These are phyloP conservation scores for Aspergillus uvarum DNA, from an alignment of 2,329 filamentous ascomycete genomes.

Conservation along the genomic window DNA sequence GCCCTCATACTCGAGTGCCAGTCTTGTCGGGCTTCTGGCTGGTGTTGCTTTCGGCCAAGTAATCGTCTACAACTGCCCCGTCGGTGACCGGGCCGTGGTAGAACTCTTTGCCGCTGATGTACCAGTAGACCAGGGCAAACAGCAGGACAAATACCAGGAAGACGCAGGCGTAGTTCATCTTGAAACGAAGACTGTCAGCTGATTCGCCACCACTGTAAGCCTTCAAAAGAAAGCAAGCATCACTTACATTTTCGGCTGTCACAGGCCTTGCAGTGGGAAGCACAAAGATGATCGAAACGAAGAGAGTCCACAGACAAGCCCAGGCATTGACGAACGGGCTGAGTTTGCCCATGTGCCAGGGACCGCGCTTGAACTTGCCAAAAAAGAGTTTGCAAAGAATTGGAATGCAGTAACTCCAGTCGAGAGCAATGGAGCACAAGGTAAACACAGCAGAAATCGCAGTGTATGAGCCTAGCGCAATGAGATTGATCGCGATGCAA, in stretches of 20 bases:
- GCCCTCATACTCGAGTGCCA: background rate
- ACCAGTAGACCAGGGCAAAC: conserved; percentile 6
- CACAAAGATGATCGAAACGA: conserved; percentile 2
- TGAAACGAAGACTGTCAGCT: background rate
- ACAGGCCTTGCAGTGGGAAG: conserved; percentile 1
- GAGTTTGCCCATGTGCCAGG: conserved; percentile 5
- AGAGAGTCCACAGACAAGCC: conserved; percentile 5
- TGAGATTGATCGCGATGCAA: conserved; percentile 6
- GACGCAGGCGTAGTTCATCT: conserved; percentile 7
- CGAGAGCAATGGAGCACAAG: conserved; percentile 3
- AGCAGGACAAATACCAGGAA: conserved; percentile 5
- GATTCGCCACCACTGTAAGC: background rate
- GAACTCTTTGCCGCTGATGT: conserved; percentile 3
- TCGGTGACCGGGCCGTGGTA: conserved; percentile 2
- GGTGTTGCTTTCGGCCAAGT: background rate
- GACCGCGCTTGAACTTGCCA: conserved; percentile 3
- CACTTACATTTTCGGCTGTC: conserved; percentile 5
- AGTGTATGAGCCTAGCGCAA: conserved; percentile 5
- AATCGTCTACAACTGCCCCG: conserved; percentile 2
- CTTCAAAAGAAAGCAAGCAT: background rate
- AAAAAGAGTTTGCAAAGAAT: conserved; percentile 5
- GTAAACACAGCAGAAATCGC: conserved; percentile 2
- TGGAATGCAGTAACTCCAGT: conserved; percentile 7
- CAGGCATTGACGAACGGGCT: background rate
- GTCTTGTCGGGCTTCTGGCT: background rate